Evolutionary conservation across 805 yeast genomes (phyloP).

Genomic region (Priceomyces melissophilus): DNA sequence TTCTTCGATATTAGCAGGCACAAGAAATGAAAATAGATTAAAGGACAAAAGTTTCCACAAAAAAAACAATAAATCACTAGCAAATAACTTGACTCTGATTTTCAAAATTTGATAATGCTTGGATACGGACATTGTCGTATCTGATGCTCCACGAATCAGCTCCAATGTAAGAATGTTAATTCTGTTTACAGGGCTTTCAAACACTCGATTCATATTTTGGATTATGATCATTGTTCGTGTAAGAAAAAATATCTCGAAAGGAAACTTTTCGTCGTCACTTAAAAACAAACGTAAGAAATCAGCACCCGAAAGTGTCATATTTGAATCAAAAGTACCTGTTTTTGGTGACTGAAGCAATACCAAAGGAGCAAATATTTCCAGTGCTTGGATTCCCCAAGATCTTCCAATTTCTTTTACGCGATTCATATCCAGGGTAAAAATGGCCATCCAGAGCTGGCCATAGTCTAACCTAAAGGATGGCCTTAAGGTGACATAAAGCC

Average conservation of each 20-base stretch:
- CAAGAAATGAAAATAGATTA: conserved; percentile 28
- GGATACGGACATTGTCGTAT: neutral
- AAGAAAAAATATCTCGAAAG: conserved; percentile 60
- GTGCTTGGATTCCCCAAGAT: conserved; percentile 68
- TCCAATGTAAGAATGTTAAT: conserved; percentile 58
- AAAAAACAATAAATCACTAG: conserved; percentile 31
- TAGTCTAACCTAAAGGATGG: conserved; percentile 54
- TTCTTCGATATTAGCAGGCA: conserved; percentile 36
- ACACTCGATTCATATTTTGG: conserved; percentile 61
- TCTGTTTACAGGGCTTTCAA: conserved; percentile 74
- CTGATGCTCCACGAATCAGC: conserved; percentile 34
- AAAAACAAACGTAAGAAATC: conserved; percentile 53
- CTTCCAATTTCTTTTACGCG: conserved; percentile 48
- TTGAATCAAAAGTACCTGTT: conserved; percentile 13
- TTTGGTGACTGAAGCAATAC: conserved; percentile 48
- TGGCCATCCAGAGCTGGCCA: conserved; percentile 58
- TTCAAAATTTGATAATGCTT: conserved; percentile 15
- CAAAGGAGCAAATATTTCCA: conserved; percentile 59
- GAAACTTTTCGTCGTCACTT: conserved; percentile 62
- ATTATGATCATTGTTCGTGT: conserved; percentile 73
- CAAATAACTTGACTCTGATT: conserved; percentile 20
- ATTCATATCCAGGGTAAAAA: conserved; percentile 50
- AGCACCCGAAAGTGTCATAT: conserved; percentile 16
- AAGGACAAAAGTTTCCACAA: conserved; percentile 30
- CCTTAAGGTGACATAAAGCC: conserved; percentile 57